A percentile compares a stretch with the other conserved stretches of the same genome.
Conservation (phyloP, 2,329 filamentous ascomycete species). For the Ascochyta fabae region DNA sequence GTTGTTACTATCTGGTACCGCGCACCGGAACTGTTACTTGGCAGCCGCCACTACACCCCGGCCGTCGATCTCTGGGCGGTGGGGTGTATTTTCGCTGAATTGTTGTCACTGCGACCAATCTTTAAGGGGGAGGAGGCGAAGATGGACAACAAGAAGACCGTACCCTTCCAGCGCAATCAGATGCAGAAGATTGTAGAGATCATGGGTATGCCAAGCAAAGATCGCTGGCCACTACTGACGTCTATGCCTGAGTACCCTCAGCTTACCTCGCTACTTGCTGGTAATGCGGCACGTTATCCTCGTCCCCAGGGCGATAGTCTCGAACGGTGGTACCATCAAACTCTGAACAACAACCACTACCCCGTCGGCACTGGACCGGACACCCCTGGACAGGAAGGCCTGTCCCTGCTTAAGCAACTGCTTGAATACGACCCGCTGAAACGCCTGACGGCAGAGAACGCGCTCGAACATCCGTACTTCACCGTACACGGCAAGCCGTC, state of each 20-base stretch:
- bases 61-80: constrained; percentile 98
- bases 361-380: constrained; percentile 45
- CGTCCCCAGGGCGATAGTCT: constrained; percentile 61
- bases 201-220: constrained; percentile 86
- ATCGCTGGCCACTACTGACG: constrained; percentile 83
- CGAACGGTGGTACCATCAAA: constrained; percentile 69
- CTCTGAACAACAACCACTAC: constrained; percentile 57
- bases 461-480: constrained; percentile 92
- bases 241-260: constrained; percentile 88
- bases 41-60: constrained; percentile 93
- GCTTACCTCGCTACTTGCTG: constrained; percentile 60
- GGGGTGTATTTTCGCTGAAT: constrained; percentile 95
- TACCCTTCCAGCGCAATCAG: constrained; percentile 96
- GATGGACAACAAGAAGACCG: constrained; percentile 97
- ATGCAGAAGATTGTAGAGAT: constrained; percentile 99
- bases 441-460: constrained; percentile 84
- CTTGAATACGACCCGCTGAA: constrained; percentile 93
- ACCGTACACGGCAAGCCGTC: constrained; percentile 65
- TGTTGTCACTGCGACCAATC: constrained; percentile 87
- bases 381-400: constrained; percentile 68
- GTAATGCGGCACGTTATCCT: constrained; percentile 56
- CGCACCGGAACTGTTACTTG: constrained; percentile 89
- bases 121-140: constrained; percentile 99
- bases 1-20: constrained; percentile 99
- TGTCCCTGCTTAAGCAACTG: constrained; percentile 79